phyloP scores from a whole-genome alignment of 176 grass and related monocot species.

The Tuctoria greenei region DNA sequence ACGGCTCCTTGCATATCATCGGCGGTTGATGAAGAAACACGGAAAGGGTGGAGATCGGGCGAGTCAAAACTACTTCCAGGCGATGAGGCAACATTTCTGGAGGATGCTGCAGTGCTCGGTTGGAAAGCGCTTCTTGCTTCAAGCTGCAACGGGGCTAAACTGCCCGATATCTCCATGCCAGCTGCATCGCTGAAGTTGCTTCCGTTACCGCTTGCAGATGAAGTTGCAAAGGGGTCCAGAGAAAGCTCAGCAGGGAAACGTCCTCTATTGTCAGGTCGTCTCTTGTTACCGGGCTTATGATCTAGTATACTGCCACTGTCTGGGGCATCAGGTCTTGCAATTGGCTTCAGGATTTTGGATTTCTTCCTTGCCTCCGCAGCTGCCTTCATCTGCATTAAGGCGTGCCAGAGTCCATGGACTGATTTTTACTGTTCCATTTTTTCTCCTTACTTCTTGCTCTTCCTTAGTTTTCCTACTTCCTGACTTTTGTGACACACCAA shows the following conservation, averaged over 20 bases:
- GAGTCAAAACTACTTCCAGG: constrained; percentile 93
- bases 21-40: constrained; percentile 62
- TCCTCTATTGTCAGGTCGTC: constrained; percentile 43
- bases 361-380: constrained; percentile 80
- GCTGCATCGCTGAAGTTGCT: constrained; percentile 50
- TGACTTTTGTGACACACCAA: constrained; percentile 58
- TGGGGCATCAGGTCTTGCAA: constrained; percentile 40
- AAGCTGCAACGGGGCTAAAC: constrained; percentile 81
- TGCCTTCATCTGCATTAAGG: constrained; percentile 92
- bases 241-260: constrained; percentile 62
- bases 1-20: constrained; percentile 54
- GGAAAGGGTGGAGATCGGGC: constrained; percentile 87
- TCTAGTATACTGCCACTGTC: constrained; percentile 40
- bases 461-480: constrained; percentile 58
- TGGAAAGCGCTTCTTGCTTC: constrained; percentile 89
- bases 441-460: constrained; percentile 69
- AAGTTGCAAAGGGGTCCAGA: constrained; percentile 72
- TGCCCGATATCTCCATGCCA: constrained; percentile 53
- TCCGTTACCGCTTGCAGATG: constrained; percentile 58
- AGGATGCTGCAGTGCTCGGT: constrained; percentile 50
- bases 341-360: constrained; percentile 85
- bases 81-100: constrained; percentile 58
- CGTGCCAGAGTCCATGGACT: constrained; percentile 95
- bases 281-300: constrained; percentile 32
- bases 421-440: constrained; percentile 71